Evolutionary conservation across 257 asterid genomes (phyloP).

Genomic region (Asclepias syriaca): DNA sequence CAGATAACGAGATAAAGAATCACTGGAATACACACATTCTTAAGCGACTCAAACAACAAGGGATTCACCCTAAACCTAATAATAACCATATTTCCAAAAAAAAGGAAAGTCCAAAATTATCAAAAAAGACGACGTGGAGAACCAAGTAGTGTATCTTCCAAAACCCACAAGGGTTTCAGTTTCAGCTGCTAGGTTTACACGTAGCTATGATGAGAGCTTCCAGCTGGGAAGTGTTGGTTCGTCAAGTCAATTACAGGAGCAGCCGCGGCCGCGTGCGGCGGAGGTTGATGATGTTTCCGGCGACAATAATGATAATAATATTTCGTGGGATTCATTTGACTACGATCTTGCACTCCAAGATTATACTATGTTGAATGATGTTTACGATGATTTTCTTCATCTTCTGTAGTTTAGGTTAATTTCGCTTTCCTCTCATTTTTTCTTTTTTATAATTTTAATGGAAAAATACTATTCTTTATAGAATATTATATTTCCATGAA

Average conservation of each 20-base stretch:
- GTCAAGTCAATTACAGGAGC: neutral
- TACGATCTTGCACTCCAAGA: no score
- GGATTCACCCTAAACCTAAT: conserved; percentile 21
- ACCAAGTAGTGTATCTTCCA: conserved; percentile 31
- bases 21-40: conserved; percentile 65
- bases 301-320: neutral
- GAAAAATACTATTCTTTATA: no score
- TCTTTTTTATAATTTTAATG: no score
- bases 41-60: conserved; percentile 33
- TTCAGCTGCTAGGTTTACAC: conserved; percentile 25
- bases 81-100: conserved; percentile 1
- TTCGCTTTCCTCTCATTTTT: no score
- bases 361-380: conserved; percentile 35
- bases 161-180: conserved; percentile 43
- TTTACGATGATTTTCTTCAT: conserved; percentile 58
- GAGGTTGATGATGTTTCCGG: neutral
- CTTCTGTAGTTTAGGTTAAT: conserved; percentile 22
- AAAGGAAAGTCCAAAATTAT: neutral
- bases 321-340: conserved; percentile 34
- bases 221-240: neutral
- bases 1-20: conserved; percentile 73
- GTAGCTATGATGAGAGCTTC: conserved; percentile 12
- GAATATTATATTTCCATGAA: no score
- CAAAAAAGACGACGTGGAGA: no score
- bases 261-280: neutral